phyloP scores from a whole-genome alignment of 2,329 filamentous ascomycete genomes.

The Fusarium brevicatenulatum region DNA sequence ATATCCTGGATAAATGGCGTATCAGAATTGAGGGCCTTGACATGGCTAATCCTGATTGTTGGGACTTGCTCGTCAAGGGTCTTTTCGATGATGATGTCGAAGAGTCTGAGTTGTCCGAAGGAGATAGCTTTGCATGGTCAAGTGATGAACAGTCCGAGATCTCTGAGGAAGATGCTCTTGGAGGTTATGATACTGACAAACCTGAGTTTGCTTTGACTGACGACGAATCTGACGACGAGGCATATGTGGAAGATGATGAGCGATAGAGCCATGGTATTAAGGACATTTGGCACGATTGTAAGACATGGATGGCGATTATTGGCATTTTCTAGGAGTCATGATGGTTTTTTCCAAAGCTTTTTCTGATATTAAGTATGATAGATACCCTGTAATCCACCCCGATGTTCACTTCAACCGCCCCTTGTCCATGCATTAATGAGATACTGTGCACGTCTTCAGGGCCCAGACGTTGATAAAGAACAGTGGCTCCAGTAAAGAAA shows the following conservation, averaged over 20 bases:
- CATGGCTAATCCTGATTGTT: slow-evolving; percentile 41
- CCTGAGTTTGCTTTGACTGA: neutral
- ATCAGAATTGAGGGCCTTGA: slow-evolving; percentile 37
- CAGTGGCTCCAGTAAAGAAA: neutral
- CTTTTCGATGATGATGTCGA: slow-evolving; percentile 29
- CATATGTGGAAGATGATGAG: neutral
- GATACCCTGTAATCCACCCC: slow-evolving; percentile 23
- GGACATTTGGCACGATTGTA: slow-evolving; percentile 2
- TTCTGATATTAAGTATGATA: slow-evolving; percentile 18
- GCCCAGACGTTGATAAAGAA: neutral
- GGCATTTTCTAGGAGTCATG: neutral
- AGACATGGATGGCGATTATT: neutral
- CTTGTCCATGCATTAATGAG: neutral
- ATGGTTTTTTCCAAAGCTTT: neutral
- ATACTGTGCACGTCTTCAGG: neutral
- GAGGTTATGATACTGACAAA: neutral
- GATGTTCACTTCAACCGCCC: neutral
- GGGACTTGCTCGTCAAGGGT: slow-evolving; percentile 36
- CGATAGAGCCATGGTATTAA: neutral
- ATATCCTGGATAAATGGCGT: slow-evolving; percentile 39
- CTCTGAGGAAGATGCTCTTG: slow-evolving; percentile 4
- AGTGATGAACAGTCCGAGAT: slow-evolving; percentile 5
- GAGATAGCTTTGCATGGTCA: slow-evolving; percentile 16
- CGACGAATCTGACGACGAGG: slow-evolving; percentile 1
- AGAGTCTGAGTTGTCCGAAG: slow-evolving; percentile 23